These are phyloP conservation scores for Syzygium aqueum DNA, from an alignment of 345 rosid species.

Conservation along the genomic window DNA sequence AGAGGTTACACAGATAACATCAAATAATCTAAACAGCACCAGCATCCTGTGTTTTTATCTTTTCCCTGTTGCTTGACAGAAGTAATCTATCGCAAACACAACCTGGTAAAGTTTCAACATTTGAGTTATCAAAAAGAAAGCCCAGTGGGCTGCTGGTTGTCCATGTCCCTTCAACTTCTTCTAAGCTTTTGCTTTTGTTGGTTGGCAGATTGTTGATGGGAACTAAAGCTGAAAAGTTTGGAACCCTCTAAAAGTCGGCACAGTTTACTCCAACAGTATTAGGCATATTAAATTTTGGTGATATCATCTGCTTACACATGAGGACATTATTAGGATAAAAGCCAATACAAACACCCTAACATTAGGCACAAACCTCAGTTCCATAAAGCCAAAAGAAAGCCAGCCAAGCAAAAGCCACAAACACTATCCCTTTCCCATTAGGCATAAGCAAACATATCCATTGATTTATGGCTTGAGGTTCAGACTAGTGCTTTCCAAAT, in stretches of 20 bases:
- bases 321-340: background rate
- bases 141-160: background rate
- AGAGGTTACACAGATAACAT: background rate
- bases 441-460: background rate
- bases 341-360: background rate
- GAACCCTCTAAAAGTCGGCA: background rate
- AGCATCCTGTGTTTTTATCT: background rate
- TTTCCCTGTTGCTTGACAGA: background rate
- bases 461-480: background rate
- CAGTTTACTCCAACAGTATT: background rate
- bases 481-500: background rate
- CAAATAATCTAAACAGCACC: background rate
- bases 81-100: background rate
- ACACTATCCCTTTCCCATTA: background rate
- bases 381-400: background rate
- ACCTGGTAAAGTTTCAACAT: background rate
- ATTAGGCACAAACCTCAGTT: background rate
- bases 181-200: background rate
- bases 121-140: background rate
- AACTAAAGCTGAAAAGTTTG: background rate
- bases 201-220: background rate
- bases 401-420: background rate
- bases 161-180: background rate
- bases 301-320: background rate
- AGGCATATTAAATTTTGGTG: background rate